These are phyloP conservation scores for Apiospora pterosperma DNA, from an alignment of 2,329 filamentous ascomycete genomes.

Conservation along the genomic window DNA sequence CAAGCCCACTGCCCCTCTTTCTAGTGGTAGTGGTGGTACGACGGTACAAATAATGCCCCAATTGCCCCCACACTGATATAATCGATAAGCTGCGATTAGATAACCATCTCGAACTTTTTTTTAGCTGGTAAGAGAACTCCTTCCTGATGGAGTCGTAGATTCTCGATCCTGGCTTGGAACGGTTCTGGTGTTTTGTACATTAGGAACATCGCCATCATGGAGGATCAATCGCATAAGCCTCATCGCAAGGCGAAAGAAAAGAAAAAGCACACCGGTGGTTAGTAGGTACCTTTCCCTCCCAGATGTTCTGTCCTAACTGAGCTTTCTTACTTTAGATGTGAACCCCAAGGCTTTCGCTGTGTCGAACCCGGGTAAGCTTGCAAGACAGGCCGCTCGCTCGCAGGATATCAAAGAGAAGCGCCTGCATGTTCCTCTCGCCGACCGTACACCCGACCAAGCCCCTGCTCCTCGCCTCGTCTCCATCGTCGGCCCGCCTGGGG, in stretches of 20 bases:
- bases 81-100: background rate
- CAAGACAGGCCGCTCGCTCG: slow-evolving; percentile 14
- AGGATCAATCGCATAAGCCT: slow-evolving; percentile 78
- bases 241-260: slow-evolving; percentile 89
- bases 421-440: slow-evolving; percentile 92
- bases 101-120: slow-evolving; percentile 3
- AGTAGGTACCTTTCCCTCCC: slow-evolving; percentile 13
- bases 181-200: slow-evolving; percentile 2
- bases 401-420: slow-evolving; percentile 73
- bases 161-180: background rate
- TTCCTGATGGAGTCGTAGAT: background rate
- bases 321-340: slow-evolving; percentile 45
- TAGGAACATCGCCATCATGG: slow-evolving; percentile 33
- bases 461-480: slow-evolving; percentile 89
- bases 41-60: background rate
- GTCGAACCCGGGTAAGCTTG: slow-evolving; percentile 10
- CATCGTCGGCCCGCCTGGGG: slow-evolving; percentile 91
- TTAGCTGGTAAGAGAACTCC: background rate
- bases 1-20: background rate
- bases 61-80: background rate
- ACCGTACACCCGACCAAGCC: slow-evolving; percentile 84
- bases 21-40: background rate
- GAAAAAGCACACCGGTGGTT: slow-evolving; percentile 67
- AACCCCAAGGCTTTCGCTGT: slow-evolving; percentile 71
- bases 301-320: background rate